These are phyloP conservation scores for Lumnitzera racemosa DNA, from an alignment of 345 rosid species.

Conservation along the genomic window DNA sequence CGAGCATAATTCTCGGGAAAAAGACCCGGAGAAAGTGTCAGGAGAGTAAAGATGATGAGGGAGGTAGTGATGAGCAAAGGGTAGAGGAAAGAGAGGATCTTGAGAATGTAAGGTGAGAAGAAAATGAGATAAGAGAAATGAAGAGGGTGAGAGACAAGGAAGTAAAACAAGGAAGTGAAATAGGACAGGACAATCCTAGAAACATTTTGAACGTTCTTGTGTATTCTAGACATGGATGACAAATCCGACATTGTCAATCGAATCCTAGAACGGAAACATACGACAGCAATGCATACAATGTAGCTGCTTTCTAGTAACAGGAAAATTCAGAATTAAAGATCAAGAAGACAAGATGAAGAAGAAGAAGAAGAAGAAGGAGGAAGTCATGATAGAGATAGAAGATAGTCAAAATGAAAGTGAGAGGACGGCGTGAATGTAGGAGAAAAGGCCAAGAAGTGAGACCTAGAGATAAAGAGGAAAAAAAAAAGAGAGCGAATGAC, in stretches of 20 bases:
- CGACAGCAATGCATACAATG: too few relatives aligned
- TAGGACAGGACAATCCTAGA: constrained; percentile 39
- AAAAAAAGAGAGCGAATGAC: too few relatives aligned
- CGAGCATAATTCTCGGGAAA: constrained; percentile 1
- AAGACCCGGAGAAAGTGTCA: constrained; percentile 29
- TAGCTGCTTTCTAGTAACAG: too few relatives aligned
- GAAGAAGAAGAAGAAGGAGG: background rate
- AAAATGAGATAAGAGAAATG: constrained; percentile 44
- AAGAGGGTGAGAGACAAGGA: constrained; percentile 55
- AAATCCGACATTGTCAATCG: constrained; percentile 42
- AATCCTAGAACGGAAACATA: too few relatives aligned
- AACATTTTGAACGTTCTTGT: constrained; percentile 19
- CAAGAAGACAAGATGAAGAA: background rate
- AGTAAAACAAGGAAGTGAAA: constrained; percentile 38
- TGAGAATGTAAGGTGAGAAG: constrained; percentile 66
- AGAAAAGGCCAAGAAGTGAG: constrained; percentile 9
- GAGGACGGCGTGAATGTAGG: constrained; percentile 57
- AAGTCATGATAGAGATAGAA: background rate
- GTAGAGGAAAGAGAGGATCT: constrained; percentile 57
- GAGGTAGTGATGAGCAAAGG: constrained; percentile 63
- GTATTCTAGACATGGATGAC: constrained; percentile 15
- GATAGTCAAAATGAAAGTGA: constrained; percentile 20
- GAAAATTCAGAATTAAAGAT: too few relatives aligned
- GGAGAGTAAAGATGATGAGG: constrained; percentile 39
- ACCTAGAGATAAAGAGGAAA: background rate